Percentiles rank a stretch among this genome's conserved stretches.
phyloP scores from a whole-genome alignment of 2,329 filamentous ascomycete species.

The Cercospora nicotianae region DNA sequence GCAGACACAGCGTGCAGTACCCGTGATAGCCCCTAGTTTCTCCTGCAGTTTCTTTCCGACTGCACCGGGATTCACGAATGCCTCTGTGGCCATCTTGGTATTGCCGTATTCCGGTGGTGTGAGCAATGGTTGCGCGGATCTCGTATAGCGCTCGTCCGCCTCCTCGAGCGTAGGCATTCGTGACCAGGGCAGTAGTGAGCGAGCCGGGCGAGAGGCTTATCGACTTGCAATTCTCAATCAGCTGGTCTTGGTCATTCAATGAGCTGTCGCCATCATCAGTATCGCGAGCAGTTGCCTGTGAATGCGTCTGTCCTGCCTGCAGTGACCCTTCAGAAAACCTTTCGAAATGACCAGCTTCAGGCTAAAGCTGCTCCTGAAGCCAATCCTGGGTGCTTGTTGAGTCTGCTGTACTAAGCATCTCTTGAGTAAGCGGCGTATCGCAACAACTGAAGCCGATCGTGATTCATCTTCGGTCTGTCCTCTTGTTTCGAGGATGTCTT shows the following conservation, averaged over 20 bases:
- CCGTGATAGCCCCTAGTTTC: constrained; percentile 66
- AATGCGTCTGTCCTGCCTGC: not conserved
- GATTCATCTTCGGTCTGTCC: not conserved
- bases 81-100: constrained; percentile 79
- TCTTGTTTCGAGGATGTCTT: not conserved
- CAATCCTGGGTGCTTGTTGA: not conserved
- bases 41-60: constrained; percentile 82
- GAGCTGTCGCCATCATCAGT: not conserved
- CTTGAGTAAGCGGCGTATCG: not conserved
- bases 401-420: not conserved
- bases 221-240: not conserved
- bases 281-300: not conserved
- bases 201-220: not conserved
- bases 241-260: not conserved
- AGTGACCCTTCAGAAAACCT: not conserved
- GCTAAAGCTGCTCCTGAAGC: not conserved
- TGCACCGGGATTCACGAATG: constrained; percentile 85
- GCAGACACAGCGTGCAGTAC: not conserved
- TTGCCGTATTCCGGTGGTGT: constrained; percentile 66
- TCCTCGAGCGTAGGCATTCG: constrained; percentile 81
- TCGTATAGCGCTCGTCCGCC: constrained; percentile 76
- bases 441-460: not conserved
- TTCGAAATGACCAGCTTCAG: not conserved
- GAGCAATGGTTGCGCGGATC: constrained; percentile 73
- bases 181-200: constrained; percentile 74